These are phyloP conservation scores for Phalaenopsis aphrodite DNA, from an alignment of 106 monocot species.

Conservation along the genomic window DNA sequence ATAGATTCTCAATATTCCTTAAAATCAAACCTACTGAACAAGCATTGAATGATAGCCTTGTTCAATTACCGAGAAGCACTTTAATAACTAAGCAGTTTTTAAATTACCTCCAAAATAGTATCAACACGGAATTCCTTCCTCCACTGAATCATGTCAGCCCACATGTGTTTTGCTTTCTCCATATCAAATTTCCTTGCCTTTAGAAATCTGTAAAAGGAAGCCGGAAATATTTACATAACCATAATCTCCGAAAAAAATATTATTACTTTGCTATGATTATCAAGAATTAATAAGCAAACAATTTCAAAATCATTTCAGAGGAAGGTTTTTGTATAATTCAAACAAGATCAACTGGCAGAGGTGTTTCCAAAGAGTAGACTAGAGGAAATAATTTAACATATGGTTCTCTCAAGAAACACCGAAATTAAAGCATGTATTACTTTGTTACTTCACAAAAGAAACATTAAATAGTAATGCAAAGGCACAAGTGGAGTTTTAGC, in stretches of 20 bases:
- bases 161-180: constrained; percentile 90
- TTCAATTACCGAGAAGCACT: neutral
- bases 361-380: neutral
- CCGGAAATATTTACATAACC: neutral
- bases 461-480: neutral
- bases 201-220: constrained; percentile 43
- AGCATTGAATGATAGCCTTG: neutral
- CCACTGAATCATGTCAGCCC: constrained; percentile 91
- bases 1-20: neutral
- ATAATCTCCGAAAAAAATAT: neutral
- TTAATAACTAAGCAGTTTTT: neutral
- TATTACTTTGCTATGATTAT: neutral
- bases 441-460: neutral
- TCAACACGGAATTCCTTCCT: constrained; percentile 66
- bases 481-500: neutral
- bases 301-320: neutral
- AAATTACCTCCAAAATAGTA: constrained; percentile 49
- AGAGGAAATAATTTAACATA: neutral
- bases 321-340: neutral
- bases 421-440: neutral
- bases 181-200: constrained; percentile 89
- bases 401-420: neutral
- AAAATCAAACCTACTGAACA: neutral
- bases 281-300: neutral
- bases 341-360: neutral